A percentile compares a stretch with the other conserved stretches of the same genome.
These are phyloP conservation scores for Rhytidhysteron rufulum DNA, from an alignment of 2,329 filamentous ascomycete genomes.

Conservation along the genomic window DNA sequence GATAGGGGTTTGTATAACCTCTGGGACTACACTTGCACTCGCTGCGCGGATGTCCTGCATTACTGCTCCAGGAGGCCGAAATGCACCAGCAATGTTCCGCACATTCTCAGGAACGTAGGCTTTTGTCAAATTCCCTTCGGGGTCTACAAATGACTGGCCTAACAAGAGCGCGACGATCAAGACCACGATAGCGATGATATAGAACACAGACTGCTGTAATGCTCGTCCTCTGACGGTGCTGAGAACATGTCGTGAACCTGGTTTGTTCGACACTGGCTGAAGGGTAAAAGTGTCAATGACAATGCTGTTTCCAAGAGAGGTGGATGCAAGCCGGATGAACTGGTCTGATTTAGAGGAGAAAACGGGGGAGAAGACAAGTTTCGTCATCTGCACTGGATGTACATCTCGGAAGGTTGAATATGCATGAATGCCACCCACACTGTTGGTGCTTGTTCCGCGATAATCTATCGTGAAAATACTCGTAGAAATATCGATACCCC, in stretches of 20 bases:
- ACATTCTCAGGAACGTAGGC: conserved; percentile 51
- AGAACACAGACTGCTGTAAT: conserved; percentile 51
- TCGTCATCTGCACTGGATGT: conserved; percentile 58
- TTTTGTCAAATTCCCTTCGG: conserved; percentile 43
- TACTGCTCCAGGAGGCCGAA: conserved; percentile 27
- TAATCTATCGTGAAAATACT: conserved; percentile 75
- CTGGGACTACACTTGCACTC: conserved; percentile 13
- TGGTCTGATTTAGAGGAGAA: conserved; percentile 40
- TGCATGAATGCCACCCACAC: conserved; percentile 45
- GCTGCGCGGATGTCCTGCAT: conserved; percentile 21
- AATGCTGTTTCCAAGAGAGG: conserved; percentile 74
- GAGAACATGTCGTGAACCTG: conserved; percentile 63
- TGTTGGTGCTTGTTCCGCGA: conserved; percentile 44
- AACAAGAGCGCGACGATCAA: conserved; percentile 61
- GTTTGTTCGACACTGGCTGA: conserved; percentile 45
- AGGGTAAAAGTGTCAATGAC: conserved; percentile 78
- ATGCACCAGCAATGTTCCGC: conserved; percentile 32
- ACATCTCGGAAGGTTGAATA: conserved; percentile 54
- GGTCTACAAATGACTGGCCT: conserved; percentile 56
- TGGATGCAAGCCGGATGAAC: conserved; percentile 73
- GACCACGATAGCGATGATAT: conserved; percentile 59
- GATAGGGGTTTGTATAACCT: conserved; percentile 18
- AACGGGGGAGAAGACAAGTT: conserved; percentile 45
- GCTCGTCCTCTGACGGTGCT: conserved; percentile 50
- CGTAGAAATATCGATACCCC: conserved; percentile 75